Percentiles rank a stretch among this genome's conserved stretches.
Evolutionary conservation across 371 early-diverging fungal species (phyloP).

Genomic region (Mucor lusitanicus): DNA sequence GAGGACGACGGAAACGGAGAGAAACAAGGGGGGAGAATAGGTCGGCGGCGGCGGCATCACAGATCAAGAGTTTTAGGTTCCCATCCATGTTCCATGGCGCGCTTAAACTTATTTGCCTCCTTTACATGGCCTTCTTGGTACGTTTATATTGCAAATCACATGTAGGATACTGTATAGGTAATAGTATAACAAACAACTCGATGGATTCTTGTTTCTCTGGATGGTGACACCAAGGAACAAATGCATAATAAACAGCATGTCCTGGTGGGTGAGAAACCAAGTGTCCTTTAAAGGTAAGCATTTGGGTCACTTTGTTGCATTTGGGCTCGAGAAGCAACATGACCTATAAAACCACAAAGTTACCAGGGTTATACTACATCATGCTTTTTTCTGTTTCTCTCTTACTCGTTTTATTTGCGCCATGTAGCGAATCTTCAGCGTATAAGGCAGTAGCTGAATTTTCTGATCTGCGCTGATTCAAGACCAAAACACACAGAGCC

Average conservation of each 20-base stretch:
- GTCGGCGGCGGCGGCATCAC: background rate
- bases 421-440: no score
- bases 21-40: background rate
- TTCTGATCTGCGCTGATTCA: background rate
- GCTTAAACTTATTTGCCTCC: background rate
- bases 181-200: background rate
- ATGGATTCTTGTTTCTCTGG: background rate
- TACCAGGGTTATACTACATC: slow-evolving; percentile 1
- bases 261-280: background rate
- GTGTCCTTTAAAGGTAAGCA: background rate
- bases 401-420: no score
- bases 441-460: background rate
- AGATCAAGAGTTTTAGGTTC: background rate
- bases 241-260: background rate
- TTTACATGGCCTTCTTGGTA: background rate
- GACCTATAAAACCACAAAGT: background rate
- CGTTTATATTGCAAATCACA: background rate
- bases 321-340: background rate
- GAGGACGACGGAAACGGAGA: background rate
- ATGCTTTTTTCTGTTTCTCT: background rate
- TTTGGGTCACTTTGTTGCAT: background rate
- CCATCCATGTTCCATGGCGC: background rate
- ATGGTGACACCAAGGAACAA: background rate
- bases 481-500: background rate
- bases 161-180: background rate